phyloP scores from a whole-genome alignment of 1,284 basidiomycete species.

The Sanghuangporus baumii region DNA sequence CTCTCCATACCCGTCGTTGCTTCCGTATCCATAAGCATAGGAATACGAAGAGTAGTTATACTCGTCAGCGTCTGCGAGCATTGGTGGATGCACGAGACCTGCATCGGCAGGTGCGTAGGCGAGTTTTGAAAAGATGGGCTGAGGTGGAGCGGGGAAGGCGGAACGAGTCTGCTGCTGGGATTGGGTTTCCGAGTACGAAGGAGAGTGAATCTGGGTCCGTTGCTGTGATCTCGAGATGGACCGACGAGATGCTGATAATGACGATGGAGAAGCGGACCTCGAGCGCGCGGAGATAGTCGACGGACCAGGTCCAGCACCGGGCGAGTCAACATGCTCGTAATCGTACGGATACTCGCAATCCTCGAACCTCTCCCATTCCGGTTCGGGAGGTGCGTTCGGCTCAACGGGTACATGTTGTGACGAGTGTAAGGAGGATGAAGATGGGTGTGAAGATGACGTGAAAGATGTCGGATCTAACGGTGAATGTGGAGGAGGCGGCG shows the following conservation, averaged over 20 bases:
- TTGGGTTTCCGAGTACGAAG: neutral
- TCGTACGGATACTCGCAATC: neutral
- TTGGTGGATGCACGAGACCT: neutral
- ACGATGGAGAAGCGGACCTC: neutral
- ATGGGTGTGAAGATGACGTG: neutral
- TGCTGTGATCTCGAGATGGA: neutral
- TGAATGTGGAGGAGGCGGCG: neutral
- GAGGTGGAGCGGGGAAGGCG: constrained; percentile 6
- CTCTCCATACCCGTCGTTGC: neutral
- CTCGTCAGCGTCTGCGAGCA: neutral
- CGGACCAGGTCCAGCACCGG: constrained; percentile 13
- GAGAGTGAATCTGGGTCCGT: neutral
- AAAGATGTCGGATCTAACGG: neutral
- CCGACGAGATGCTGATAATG: neutral
- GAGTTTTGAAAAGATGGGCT: constrained; percentile 5
- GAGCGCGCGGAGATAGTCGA: constrained; percentile 2
- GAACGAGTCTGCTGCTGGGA: neutral
- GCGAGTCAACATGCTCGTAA: constrained; percentile 4
- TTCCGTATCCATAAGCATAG: neutral
- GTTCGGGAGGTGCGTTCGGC: neutral
- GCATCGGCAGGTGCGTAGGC: constrained; percentile 3
- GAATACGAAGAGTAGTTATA: neutral
- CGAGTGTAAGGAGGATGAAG: neutral
- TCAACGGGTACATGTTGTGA: neutral
- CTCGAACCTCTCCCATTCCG: constrained; percentile 2